Percentiles rank a stretch among this genome's conserved stretches.
Evolutionary conservation across 2,329 filamentous ascomycete genomes (phyloP).

Genomic region (Trichophyton rubrum): DNA sequence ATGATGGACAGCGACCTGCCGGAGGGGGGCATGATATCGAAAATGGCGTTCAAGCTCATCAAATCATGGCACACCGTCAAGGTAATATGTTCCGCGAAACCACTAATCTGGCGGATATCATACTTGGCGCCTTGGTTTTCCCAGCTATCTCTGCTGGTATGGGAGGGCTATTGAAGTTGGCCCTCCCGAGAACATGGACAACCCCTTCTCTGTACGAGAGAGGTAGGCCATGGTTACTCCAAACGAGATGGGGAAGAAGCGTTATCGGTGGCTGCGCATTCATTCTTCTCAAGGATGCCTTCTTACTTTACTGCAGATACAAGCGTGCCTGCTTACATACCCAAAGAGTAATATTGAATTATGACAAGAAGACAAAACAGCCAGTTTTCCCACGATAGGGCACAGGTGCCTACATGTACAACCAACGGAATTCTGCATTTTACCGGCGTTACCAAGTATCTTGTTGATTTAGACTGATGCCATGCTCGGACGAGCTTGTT

Average conservation of each 20-base stretch:
- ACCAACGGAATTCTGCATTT: not conserved
- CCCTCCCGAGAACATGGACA: constrained; percentile 58
- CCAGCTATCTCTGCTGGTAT: constrained; percentile 67
- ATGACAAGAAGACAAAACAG: constrained; percentile 31
- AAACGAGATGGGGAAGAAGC: constrained; percentile 78
- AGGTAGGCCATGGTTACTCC: constrained; percentile 54
- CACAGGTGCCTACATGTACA: not conserved
- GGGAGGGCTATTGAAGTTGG: constrained; percentile 59
- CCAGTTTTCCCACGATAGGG: constrained; percentile 11
- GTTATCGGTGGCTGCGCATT: constrained; percentile 80
- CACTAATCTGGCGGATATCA: constrained; percentile 44
- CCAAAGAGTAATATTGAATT: constrained; percentile 36
- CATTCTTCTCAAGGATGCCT: constrained; percentile 63
- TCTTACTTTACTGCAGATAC: constrained; percentile 47
- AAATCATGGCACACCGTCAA: constrained; percentile 28
- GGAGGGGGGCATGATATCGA: constrained; percentile 12
- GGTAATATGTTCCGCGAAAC: constrained; percentile 42
- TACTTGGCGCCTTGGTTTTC: constrained; percentile 62
- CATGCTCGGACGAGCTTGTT: not conserved
- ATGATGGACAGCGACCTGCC: constrained; percentile 21
- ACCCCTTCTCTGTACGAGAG: constrained; percentile 30
- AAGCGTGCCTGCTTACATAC: constrained; percentile 37
- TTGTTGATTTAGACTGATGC: not conserved
- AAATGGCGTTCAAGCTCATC: constrained; percentile 17
- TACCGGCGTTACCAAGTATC: not conserved